Evolutionary conservation across 2,329 filamentous ascomycete genomes (phyloP).

Genomic region (Alternaria sp.): DNA sequence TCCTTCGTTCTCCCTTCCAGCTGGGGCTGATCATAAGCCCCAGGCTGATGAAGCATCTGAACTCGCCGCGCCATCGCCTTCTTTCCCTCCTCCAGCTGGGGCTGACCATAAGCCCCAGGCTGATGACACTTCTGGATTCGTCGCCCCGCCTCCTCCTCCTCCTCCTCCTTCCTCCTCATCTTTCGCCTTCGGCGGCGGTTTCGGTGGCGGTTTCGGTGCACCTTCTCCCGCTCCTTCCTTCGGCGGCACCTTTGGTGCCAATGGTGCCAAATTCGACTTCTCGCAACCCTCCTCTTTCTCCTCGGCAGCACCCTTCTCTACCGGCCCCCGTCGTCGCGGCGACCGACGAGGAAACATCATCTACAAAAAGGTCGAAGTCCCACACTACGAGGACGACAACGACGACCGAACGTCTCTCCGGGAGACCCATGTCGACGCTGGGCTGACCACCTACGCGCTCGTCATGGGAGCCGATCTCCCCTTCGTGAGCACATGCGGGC

Average conservation of each 20-base stretch:
- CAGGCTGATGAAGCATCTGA: neutral
- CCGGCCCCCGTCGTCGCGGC: neutral
- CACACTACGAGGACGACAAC: neutral
- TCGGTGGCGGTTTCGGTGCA: neutral
- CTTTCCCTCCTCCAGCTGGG: neutral
- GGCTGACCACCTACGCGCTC: neutral
- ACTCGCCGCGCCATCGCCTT: neutral
- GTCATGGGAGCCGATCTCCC: neutral
- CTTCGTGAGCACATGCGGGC: neutral
- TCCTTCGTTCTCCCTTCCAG: neutral
- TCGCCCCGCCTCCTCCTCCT: neutral
- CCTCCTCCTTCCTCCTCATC: neutral
- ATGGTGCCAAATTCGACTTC: neutral
- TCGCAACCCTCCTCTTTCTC: neutral
- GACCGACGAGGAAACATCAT: conserved; percentile 2
- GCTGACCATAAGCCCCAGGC: conserved; percentile 11
- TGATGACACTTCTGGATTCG: neutral
- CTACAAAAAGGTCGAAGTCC: neutral
- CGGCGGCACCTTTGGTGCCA: neutral
- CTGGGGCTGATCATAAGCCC: conserved; percentile 11
- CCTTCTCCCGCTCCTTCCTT: conserved; percentile 1
- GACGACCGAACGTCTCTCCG: neutral
- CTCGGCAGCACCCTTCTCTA: neutral
- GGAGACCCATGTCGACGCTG: neutral
- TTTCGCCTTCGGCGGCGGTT: neutral